These are phyloP conservation scores for Dipodascus albidus DNA, from an alignment of 805 yeast species.

Conservation along the genomic window DNA sequence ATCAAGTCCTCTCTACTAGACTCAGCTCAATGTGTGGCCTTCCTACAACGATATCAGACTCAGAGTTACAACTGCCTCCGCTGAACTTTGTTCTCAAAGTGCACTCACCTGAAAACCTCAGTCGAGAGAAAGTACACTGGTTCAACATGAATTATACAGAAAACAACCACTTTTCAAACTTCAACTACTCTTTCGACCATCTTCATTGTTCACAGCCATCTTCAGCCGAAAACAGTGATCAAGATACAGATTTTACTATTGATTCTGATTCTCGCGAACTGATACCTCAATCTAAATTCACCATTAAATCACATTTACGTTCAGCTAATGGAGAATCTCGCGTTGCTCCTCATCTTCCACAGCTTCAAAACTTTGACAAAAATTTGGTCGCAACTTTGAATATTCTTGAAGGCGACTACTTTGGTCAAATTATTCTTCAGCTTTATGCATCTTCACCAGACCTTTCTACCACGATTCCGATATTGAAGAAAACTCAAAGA, in stretches of 20 bases:
- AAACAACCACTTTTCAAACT: conserved; percentile 7
- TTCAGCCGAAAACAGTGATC: conserved; percentile 1
- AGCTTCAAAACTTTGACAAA: background rate
- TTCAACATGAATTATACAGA: conserved; percentile 6
- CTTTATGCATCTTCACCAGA: conserved; percentile 3
- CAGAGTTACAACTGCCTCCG: background rate
- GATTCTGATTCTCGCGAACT: conserved; percentile 1
- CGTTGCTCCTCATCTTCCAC: background rate
- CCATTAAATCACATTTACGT: background rate
- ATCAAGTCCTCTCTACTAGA: conserved; percentile 6
- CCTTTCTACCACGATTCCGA: conserved; percentile 3
- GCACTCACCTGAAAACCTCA: conserved; percentile 4
- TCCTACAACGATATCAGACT: background rate
- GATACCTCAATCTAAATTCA: conserved; percentile 9
- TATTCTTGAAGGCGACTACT: conserved; percentile 10
- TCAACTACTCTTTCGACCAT: conserved; percentile 5
- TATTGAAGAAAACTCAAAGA: conserved; percentile 6
- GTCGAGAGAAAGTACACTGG: conserved; percentile 1
- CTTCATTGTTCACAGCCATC: conserved; percentile 6
- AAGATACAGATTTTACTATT: conserved; percentile 3
- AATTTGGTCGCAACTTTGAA: conserved; percentile 5
- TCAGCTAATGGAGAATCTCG: background rate
- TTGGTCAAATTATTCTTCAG: conserved; percentile 8
- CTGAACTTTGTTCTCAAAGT: background rate
- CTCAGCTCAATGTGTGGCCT: conserved; percentile 5